These are phyloP conservation scores for Magnaporthiopsis rhizophila DNA, from an alignment of 2,329 filamentous ascomycete species.

Conservation along the genomic window DNA sequence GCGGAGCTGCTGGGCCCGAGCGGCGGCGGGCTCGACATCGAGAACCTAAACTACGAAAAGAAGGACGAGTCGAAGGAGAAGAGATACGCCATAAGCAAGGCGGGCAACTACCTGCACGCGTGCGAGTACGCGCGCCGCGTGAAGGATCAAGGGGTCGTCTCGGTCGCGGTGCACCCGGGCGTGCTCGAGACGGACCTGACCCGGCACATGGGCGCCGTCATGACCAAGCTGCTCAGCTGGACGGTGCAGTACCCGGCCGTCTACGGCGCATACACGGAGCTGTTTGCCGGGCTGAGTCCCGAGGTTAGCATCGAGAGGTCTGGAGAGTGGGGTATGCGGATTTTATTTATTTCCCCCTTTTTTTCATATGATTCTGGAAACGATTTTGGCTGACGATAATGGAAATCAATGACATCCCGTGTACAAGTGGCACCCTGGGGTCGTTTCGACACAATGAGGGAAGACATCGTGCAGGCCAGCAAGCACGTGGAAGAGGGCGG, in stretches of 20 bases:
- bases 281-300: conserved; percentile 30
- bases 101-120: conserved; percentile 16
- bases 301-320: conserved; percentile 23
- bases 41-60: conserved; percentile 9
- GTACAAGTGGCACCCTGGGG: conserved; percentile 30
- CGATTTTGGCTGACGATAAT: neutral
- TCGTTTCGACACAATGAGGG: conserved; percentile 23
- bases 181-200: conserved; percentile 19
- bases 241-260: conserved; percentile 15
- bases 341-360: too few relatives aligned
- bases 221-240: conserved; percentile 13
- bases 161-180: conserved; percentile 19
- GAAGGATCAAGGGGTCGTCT: conserved; percentile 17
- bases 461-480: conserved; percentile 20
- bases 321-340: conserved; percentile 16
- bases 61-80: conserved; percentile 8
- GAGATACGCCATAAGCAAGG: conserved; percentile 19
- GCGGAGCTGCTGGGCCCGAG: conserved; percentile 8
- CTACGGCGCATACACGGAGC: conserved; percentile 29
- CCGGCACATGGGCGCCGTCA: conserved; percentile 11
- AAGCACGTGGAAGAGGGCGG: conserved; percentile 29
- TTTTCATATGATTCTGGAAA: neutral
- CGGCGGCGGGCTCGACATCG: conserved; percentile 13
- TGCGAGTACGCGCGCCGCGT: conserved; percentile 17
- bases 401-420: neutral